Base-by-base conservation (phyloP, 495 filamentous ascomycete species). In the Penicillium simplicissimum region DNA sequence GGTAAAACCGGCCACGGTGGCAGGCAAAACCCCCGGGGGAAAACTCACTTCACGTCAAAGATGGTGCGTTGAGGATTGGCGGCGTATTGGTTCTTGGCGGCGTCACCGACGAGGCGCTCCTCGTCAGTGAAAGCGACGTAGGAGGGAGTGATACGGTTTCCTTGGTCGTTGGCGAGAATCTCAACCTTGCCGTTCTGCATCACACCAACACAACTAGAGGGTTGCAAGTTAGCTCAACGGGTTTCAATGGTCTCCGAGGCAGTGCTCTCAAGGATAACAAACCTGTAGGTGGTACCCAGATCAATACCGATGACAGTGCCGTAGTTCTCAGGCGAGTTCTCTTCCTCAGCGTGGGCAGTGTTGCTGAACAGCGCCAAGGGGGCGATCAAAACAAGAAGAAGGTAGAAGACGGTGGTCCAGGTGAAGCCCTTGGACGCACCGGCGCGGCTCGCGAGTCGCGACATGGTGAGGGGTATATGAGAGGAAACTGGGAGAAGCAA, bases 171-270 rank as follows among this genome's bases (percentile, higher is more conserved):
- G 74, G 91, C 91, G 62, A 97, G 84, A 79, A 95, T 97, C 72
- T 99, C 96, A 59, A 99, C 96, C 81, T 96, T 96, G 74, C 95
- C 95, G 76, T 91, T 90, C 74, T 96, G 93, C 96, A 98, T 98
- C 70, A 98, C 90, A 89, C 93, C 95, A 67, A 98, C 95, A 80
- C 95, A 98, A 66, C 73, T 80, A 43, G 23, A 42, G 25, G 21
- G 1, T 11, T 25, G 13, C 11, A 52, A 47, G 66, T 71, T 66
- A 73, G 70, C 57, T 19, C 43, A 17, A 25, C 36, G 25, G 38
- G 48, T 23, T 23, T 28, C 52, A 35, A 49, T 28, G 11, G 13
- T 57, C 4, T 17, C n/a, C 11, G n/a, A 0, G 11, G 21, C 4
- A 0, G 34, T 4, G 7, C 13, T 2, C 10, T 21, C 19, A 17